Conservation (phyloP, 345 rosid genomes). For the Populus pruinosa region DNA sequence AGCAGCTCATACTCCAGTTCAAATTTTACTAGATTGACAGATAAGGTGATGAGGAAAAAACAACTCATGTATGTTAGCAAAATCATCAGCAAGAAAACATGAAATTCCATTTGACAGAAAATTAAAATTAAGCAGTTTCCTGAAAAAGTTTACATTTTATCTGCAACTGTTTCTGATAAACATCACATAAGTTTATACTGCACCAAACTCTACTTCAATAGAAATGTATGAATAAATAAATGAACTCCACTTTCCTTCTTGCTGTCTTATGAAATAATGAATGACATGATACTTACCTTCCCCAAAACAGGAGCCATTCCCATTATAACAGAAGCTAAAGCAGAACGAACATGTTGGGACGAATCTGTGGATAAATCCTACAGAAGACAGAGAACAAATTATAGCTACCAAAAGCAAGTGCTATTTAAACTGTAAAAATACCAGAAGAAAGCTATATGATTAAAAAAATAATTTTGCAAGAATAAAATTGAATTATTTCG, state of each 20-base stretch:
- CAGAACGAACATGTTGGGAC: constrained; percentile 97
- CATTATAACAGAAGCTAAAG: constrained; percentile 96
- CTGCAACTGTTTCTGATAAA: neutral
- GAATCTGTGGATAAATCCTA: constrained; percentile 95
- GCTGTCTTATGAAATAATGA: neutral
- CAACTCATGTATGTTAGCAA: neutral
- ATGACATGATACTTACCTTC: constrained; percentile 28
- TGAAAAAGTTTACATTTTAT: neutral
- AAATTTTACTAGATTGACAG: neutral
- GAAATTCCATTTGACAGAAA: neutral
- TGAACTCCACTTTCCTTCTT: neutral
- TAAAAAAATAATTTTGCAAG: neutral
- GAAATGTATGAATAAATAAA: neutral
- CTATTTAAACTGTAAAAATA: neutral
- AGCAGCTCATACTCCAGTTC: neutral
- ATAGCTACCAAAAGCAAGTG: neutral
- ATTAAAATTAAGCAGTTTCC: neutral
- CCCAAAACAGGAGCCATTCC: constrained; percentile 96
- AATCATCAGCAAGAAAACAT: neutral
- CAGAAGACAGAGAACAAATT: constrained; percentile 18
- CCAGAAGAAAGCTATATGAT: neutral
- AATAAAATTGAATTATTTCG: constrained; percentile 5
- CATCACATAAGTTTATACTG: too few species aligned
- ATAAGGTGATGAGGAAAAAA: neutral
- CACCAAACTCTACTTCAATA: neutral